These are phyloP conservation scores for Anacardium occidentale DNA, from an alignment of 345 rosid genomes.

Conservation along the genomic window DNA sequence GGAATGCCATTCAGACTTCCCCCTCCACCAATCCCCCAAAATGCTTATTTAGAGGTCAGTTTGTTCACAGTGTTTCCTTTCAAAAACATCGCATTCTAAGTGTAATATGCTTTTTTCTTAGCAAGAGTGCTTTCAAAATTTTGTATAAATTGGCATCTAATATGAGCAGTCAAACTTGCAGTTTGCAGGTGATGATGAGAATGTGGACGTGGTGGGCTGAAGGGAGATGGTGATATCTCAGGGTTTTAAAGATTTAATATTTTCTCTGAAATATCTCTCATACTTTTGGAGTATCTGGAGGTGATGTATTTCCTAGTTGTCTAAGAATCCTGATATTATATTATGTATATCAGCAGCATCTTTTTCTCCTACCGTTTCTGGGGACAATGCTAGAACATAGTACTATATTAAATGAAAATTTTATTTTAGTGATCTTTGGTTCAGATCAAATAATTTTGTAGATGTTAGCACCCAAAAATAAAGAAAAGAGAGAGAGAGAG, in stretches of 20 bases:
- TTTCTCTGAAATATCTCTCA: not conserved
- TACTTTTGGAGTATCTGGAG: not conserved
- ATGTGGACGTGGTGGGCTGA: conserved; percentile 38
- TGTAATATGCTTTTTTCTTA: not conserved
- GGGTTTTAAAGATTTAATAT: not conserved
- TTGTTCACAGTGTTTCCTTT: not conserved
- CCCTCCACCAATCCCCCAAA: conserved; percentile 43
- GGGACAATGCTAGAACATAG: not conserved
- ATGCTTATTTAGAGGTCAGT: conserved; percentile 45
- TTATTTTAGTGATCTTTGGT: not conserved
- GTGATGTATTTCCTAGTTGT: not conserved
- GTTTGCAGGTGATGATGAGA: conserved; percentile 45
- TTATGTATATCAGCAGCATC: too few relatives aligned
- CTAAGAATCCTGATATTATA: too few relatives aligned
- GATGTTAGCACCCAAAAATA: too few relatives aligned
- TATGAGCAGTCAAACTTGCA: conserved; percentile 22
- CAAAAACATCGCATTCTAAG: not conserved
- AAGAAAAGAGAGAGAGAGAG: too few relatives aligned
- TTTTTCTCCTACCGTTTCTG: not conserved
- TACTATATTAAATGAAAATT: not conserved
- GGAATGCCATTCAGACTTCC: conserved; percentile 44
- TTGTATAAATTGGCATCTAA: not conserved
- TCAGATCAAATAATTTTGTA: too few relatives aligned
- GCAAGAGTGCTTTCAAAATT: not conserved
- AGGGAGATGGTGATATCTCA: conserved; percentile 21